phyloP scores from a whole-genome alignment of 2,329 filamentous ascomycete genomes.

The Graphiopsis chlorocephala region DNA sequence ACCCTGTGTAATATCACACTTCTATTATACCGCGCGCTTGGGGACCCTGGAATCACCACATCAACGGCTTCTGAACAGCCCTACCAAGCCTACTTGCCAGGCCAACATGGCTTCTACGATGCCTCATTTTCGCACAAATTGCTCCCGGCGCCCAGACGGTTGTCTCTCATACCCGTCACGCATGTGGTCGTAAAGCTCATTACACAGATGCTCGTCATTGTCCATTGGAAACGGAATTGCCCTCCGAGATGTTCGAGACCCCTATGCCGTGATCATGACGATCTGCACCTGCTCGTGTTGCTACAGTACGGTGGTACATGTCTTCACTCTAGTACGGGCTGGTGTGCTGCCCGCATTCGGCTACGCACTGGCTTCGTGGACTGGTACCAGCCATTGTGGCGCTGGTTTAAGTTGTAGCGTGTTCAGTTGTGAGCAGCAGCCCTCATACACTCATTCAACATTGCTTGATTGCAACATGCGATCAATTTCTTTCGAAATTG shows the following conservation, averaged over 20 bases:
- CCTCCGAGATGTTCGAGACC: background rate
- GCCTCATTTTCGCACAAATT: background rate
- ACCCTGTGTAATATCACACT: background rate
- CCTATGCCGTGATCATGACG: background rate
- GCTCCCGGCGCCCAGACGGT: background rate
- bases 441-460: background rate
- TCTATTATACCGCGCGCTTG: background rate
- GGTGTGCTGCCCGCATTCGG: background rate
- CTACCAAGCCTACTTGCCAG: background rate
- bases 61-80: background rate
- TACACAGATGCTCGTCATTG: background rate
- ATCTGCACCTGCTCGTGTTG: background rate
- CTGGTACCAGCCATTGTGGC: background rate
- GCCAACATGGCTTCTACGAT: background rate
- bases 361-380: background rate
- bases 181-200: background rate
- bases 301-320: background rate
- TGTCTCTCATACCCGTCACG: background rate
- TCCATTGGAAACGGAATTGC: background rate
- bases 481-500: background rate
- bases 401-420: background rate
- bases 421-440: background rate
- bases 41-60: background rate
- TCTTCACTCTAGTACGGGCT: background rate
- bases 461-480: background rate